phyloP scores from a whole-genome alignment of 768 basidiomycete species.

The Pulveroboletus sp. region DNA sequence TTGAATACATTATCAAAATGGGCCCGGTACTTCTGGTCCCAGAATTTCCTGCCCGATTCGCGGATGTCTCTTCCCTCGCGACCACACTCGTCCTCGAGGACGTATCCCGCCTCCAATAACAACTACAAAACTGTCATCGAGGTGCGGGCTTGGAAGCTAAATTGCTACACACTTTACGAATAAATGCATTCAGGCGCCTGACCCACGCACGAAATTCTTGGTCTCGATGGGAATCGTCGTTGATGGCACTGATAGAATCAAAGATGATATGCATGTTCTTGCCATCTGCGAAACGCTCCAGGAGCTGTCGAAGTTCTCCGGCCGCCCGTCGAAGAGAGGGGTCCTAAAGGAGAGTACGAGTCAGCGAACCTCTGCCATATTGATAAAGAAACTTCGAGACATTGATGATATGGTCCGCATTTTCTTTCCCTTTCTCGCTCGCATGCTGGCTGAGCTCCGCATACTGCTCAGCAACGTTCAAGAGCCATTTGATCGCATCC shows the following conservation, averaged over 20 bases:
- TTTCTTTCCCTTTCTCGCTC: conserved; percentile 33
- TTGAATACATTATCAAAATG: conserved; percentile 84
- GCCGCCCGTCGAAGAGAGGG: conserved; percentile 54
- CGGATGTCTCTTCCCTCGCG: conserved; percentile 59
- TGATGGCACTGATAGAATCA: conserved; percentile 68
- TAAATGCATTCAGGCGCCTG: conserved; percentile 53
- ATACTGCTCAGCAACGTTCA: conserved; percentile 63
- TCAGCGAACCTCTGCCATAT: conserved; percentile 17
- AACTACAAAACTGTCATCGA: conserved; percentile 36
- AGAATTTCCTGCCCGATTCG: conserved; percentile 76
- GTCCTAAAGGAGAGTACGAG: conserved; percentile 43
- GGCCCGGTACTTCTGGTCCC: conserved; percentile 63
- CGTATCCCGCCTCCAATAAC: conserved; percentile 79
- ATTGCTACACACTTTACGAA: conserved; percentile 52
- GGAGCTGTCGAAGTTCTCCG: conserved; percentile 68
- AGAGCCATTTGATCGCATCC: conserved; percentile 71
- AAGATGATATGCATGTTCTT: conserved; percentile 63
- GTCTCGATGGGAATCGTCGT: conserved; percentile 73
- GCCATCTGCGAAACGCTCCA: conserved; percentile 89
- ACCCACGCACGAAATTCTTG: conserved; percentile 77
- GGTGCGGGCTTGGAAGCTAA: not conserved
- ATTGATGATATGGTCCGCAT: conserved; percentile 11
- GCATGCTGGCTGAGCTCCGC: conserved; percentile 47
- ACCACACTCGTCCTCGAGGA: conserved; percentile 76
- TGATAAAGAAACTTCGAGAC: not conserved